Base-by-base conservation (phyloP, 306 rosid species). In the Cicer arietinum region DNA sequence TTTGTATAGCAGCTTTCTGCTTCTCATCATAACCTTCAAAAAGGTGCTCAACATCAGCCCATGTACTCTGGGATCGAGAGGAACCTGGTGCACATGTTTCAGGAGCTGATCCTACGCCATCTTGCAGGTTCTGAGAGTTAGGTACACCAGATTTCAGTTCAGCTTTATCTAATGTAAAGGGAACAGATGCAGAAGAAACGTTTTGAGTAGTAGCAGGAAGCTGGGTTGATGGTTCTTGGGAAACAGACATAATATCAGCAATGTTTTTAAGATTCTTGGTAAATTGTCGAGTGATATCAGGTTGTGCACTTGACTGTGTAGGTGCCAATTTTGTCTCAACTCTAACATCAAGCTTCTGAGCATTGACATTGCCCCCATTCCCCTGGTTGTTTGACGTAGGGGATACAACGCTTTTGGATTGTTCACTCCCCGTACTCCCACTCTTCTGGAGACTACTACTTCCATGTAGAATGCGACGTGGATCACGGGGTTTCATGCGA, bases 401-500 rank as follows among this genome's bases (percentile, higher is more conserved):
- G 61, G 86, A 30, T 74, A 77, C 80, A 73, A 37, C 65, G 71
- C 70, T 54, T 83, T 86, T 91, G 41, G 51, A 47, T 81, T 86
- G 98, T 73, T 94, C 98, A 78, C 75, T 75, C 57, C 82, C 96
- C 63, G 76, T 11, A 73, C 81, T 90, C 62, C 89, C 92, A 85
- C 71, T 76, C 80, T 85, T 92, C 44, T 85, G 95, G 52, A 85
- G 81, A 61, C 86, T 48, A 73, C 64, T 84, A 84, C 63, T 84
- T 56, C 82, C 84, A 52, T 88, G 99, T 71, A 95, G 96, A 75
- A 88, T 60, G 40, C 98, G 96, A n/a, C 99, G 93, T 57, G 99
- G 99, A 71, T 95, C 99, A 10, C 99, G 94, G 8, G 90, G 99
- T 85, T 94, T 95, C 99, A 95, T 95, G 74, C 96, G 96, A 80